These are phyloP conservation scores for Gremmenia infestans DNA, from an alignment of 2,329 filamentous ascomycete species.

Conservation along the genomic window DNA sequence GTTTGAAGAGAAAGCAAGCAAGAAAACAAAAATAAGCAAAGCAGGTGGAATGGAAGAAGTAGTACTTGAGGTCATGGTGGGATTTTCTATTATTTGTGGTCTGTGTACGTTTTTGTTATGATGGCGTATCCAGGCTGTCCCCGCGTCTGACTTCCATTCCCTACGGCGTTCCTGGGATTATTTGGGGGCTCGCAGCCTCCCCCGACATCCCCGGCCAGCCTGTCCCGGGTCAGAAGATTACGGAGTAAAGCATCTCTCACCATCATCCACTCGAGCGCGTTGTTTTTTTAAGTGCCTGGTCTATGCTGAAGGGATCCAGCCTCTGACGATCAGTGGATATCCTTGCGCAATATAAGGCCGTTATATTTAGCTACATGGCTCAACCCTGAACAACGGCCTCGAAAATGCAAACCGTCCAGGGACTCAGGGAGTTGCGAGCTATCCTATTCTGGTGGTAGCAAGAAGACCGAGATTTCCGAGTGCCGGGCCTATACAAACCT, in stretches of 20 bases:
- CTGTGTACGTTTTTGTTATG: constrained; percentile 7
- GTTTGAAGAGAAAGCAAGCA: neutral
- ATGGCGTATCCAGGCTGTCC: neutral
- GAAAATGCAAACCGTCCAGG: too few relatives aligned
- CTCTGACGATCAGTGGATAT: constrained; percentile 18
- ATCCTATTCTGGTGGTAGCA: too few relatives aligned
- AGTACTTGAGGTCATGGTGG: too few relatives aligned
- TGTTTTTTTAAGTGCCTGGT: neutral
- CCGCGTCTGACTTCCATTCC: constrained; percentile 4
- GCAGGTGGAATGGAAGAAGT: neutral
- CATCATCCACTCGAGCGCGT: neutral
- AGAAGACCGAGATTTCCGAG: too few relatives aligned
- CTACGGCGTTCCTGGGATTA: neutral
- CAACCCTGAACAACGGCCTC: too few relatives aligned
- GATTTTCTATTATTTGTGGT: neutral
- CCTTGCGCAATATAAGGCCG: constrained; percentile 10
- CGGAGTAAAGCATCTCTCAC: neutral
- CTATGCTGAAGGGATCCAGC: constrained; percentile 21
- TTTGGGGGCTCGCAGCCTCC: neutral
- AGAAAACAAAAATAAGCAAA: neutral
- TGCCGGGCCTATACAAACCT: too few relatives aligned
- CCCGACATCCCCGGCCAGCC: neutral
- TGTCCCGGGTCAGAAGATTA: constrained; percentile 2
- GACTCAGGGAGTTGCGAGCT: too few relatives aligned
- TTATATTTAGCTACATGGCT: neutral